Conservation (phyloP, 1,284 basidiomycete genomes). For the Heterobasidion occidentale region DNA sequence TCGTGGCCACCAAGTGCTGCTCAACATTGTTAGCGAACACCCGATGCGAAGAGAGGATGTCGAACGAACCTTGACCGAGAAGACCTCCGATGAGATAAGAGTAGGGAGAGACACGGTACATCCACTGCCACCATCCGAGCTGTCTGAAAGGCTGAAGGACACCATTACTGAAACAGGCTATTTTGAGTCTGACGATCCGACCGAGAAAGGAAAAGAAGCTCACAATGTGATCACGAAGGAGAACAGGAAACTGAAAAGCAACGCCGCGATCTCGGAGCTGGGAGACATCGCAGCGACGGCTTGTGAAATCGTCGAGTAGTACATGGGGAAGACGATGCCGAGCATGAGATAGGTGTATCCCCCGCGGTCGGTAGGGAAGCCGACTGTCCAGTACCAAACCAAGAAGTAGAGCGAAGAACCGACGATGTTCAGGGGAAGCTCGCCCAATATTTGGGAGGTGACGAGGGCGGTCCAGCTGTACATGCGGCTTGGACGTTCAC, state of each 20-base stretch:
- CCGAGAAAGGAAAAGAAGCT: constrained; percentile 15
- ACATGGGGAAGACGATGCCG: constrained; percentile 40
- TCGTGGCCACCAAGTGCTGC: constrained; percentile 27
- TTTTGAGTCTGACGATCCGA: constrained; percentile 7
- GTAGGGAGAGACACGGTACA: constrained; percentile 75
- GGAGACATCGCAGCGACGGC: constrained; percentile 63
- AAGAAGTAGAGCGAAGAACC: constrained; percentile 53
- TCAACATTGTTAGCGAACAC: not conserved
- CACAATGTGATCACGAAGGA: constrained; percentile 59
- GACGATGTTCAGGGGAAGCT: constrained; percentile 61
- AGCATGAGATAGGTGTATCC: constrained; percentile 49
- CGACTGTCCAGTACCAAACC: constrained; percentile 69
- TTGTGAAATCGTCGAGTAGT: constrained; percentile 51
- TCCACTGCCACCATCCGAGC: constrained; percentile 79
- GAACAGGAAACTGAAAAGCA: constrained; percentile 58
- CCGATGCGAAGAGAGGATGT: not conserved
- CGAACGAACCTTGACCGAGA: constrained; percentile 34
- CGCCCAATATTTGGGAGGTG: constrained; percentile 53
- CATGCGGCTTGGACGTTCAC: constrained; percentile 66
- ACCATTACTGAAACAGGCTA: constrained; percentile 37
- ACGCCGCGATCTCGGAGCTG: constrained; percentile 55
- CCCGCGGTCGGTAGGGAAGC: constrained; percentile 42
- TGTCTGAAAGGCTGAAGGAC: constrained; percentile 57
- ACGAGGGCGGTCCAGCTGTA: constrained; percentile 79
- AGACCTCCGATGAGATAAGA: constrained; percentile 60